These are phyloP conservation scores for Cylindrotheca fusiformis DNA, from an alignment of 108 stramenopile species.

Conservation along the genomic window DNA sequence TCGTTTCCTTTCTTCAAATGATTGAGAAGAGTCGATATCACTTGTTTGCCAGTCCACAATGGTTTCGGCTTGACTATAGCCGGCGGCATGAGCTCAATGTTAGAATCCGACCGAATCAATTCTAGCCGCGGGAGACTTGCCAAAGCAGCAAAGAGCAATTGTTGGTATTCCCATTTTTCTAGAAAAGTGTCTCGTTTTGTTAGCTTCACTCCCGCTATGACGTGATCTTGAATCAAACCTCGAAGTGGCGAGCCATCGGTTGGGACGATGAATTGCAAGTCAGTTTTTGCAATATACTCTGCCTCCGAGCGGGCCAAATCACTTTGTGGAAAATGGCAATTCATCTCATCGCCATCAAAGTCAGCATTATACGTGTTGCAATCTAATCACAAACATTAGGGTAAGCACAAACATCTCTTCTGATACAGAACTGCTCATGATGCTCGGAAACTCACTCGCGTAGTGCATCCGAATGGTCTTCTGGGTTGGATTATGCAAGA, in stretches of 20 bases:
- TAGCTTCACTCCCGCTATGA: constrained; percentile 96
- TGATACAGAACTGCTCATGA: neutral
- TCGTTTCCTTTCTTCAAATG: constrained; percentile 81
- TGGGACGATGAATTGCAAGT: constrained; percentile 95
- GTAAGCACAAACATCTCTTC: neutral
- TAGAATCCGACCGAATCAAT: constrained; percentile 64
- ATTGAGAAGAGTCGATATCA: constrained; percentile 85
- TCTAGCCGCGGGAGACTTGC: constrained; percentile 91
- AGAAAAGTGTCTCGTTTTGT: constrained; percentile 92
- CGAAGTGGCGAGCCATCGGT: constrained; percentile 97
- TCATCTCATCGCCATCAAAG: constrained; percentile 99
- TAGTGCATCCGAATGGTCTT: constrained; percentile 99
- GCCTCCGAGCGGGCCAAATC: constrained; percentile 96
- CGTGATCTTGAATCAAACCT: constrained; percentile 99
- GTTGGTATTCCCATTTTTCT: constrained; percentile 90
- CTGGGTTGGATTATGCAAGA: constrained; percentile 90
- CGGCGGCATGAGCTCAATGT: constrained; percentile 90
- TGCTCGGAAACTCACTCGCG: constrained; percentile 66
- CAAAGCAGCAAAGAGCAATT: constrained; percentile 90
- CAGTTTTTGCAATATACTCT: constrained; percentile 88
- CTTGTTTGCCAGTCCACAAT: constrained; percentile 98
- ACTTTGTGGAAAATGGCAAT: constrained; percentile 98
- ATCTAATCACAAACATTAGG: constrained; percentile 41
- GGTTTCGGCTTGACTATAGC: constrained; percentile 90
- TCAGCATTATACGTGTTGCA: constrained; percentile 99